A percentile compares a stretch with the other conserved stretches of the same genome.
These are phyloP conservation scores for Smallanthus sonchifolius DNA, from an alignment of 129 eudicot species.

Conservation along the genomic window DNA sequence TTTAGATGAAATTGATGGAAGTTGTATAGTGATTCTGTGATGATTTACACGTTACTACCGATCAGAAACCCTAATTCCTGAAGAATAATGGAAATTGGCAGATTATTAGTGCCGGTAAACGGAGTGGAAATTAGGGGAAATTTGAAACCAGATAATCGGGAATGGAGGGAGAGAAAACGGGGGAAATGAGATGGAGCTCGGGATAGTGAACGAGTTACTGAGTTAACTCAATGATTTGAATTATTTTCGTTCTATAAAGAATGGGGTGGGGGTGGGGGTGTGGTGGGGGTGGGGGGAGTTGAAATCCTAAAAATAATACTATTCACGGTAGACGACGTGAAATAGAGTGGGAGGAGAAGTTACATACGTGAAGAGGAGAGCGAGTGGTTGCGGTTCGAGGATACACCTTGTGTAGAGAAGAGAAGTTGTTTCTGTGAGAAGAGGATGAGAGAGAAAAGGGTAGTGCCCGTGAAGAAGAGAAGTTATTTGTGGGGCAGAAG, in stretches of 20 bases:
- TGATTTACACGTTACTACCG: slow-evolving; percentile 1
- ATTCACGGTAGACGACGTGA: too few relatives aligned
- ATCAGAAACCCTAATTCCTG: slow-evolving; percentile 28
- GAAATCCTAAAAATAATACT: too few relatives aligned
- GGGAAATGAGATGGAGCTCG: slow-evolving; percentile 17
- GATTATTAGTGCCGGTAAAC: not conserved
- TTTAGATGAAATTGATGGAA: slow-evolving; percentile 14
- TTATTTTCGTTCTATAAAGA: not conserved
- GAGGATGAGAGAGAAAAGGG: too few relatives aligned
- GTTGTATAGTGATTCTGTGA: slow-evolving; percentile 7
- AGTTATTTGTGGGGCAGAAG: too few relatives aligned
- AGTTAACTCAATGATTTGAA: not conserved
- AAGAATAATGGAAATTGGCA: slow-evolving; percentile 1
- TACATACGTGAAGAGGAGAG: too few relatives aligned
- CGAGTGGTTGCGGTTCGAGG: too few relatives aligned
- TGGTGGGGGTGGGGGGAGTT: too few relatives aligned
- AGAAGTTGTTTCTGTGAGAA: too few relatives aligned
- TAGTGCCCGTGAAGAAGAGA: too few relatives aligned
- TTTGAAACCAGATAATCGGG: slow-evolving; percentile 14
- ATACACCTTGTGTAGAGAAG: too few relatives aligned
- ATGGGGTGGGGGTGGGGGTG: too few relatives aligned
- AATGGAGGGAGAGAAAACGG: slow-evolving; percentile 17
- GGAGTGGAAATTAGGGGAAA: slow-evolving; percentile 19
- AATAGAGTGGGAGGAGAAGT: too few relatives aligned
- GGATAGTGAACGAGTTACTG: slow-evolving; percentile 23